phyloP scores from a whole-genome alignment of 2,329 filamentous ascomycete species.

The Aspergillus fischeri region DNA sequence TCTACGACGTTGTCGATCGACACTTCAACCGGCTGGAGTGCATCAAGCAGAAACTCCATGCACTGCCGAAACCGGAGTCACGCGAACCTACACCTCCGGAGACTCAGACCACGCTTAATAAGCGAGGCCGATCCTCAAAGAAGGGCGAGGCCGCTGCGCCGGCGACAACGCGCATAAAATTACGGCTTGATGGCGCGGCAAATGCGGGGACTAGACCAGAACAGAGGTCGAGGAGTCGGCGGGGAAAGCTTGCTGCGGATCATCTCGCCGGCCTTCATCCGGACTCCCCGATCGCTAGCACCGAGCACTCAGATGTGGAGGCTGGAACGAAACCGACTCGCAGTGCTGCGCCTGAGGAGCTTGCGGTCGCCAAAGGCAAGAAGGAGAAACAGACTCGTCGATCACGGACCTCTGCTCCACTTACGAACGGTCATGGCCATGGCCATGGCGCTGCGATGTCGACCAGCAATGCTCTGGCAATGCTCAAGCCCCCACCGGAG shows the following conservation, averaged over 20 bases:
- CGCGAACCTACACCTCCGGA: constrained; percentile 54
- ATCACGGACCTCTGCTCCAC: constrained; percentile 13
- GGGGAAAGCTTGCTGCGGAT: constrained; percentile 31
- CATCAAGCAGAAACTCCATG: constrained; percentile 59
- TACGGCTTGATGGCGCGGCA: constrained; percentile 34
- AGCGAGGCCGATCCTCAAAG: constrained; percentile 39
- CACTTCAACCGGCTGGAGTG: constrained; percentile 55
- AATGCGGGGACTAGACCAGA: constrained; percentile 16
- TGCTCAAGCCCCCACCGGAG: constrained; percentile 56
- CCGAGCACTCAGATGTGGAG: constrained; percentile 43
- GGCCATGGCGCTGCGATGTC: constrained; percentile 47
- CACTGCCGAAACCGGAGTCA: constrained; percentile 57
- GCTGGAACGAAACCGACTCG: constrained; percentile 25
- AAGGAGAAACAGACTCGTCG: constrained; percentile 40
- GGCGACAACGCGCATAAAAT: constrained; percentile 38
- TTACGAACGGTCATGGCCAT: constrained; percentile 1
- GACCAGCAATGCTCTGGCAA: constrained; percentile 58
- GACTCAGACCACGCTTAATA: constrained; percentile 27
- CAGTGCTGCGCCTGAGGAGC: constrained; percentile 15
- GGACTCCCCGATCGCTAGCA: constrained; percentile 44
- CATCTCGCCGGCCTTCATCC: constrained; percentile 38
- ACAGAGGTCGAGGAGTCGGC: constrained; percentile 36
- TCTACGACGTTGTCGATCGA: constrained; percentile 55
- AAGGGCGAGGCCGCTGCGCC: constrained; percentile 31
- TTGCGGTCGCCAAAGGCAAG: constrained; percentile 28